Base-by-base conservation (phyloP, 2,329 filamentous ascomycete genomes). In the Fusarium sp. region DNA sequence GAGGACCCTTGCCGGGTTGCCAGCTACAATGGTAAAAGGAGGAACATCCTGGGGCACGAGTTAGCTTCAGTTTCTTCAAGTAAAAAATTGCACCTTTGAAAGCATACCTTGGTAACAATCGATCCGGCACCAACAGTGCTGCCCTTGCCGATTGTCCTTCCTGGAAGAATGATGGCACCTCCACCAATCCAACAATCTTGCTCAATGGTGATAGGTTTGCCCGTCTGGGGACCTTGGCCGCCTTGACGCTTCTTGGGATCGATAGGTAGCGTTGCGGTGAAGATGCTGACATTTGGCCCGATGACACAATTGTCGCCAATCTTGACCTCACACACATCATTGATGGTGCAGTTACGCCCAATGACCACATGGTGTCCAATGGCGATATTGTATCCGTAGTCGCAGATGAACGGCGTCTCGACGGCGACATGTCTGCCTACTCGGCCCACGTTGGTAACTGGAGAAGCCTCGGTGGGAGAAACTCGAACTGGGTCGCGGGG, bases 341-440 rank as follows among this genome's bases (percentile, higher is more conserved):
- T 86, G 71, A 98, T 89, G 23, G 88, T 88, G 75, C 93, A 97
- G 70, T 92, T 90, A 51, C 91, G 85, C 15, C 90, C 91, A 65
- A 99, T 90, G 51, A 88, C 85, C 3, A 96, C 92, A 63, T 95
- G 88, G 67, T 93, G 89, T 11, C 91, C 93, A 65, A 99, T 90
- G 43, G 85, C 84, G 68, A 98, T 90, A 74, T 99, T 98, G 78
- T 97, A 98, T 1, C 95, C 95, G 71, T 97, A 97, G 70, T 97
- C 93, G 73, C 94, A 97, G 42, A 84, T 88, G 74, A 99, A 98
- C 0, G 94, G 94, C 3, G 91, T 87, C 70, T 97, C 92, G 23
- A 99, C 90, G 37, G 88, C 82, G 6, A 91, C 89, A 51, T 89
- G 86, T 14, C 88, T 84, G n/a, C 92, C 92, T 6, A 95, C 84